Evolutionary conservation across 768 basidiomycete genomes (phyloP).

Genomic region (Hericium erinaceus): DNA sequence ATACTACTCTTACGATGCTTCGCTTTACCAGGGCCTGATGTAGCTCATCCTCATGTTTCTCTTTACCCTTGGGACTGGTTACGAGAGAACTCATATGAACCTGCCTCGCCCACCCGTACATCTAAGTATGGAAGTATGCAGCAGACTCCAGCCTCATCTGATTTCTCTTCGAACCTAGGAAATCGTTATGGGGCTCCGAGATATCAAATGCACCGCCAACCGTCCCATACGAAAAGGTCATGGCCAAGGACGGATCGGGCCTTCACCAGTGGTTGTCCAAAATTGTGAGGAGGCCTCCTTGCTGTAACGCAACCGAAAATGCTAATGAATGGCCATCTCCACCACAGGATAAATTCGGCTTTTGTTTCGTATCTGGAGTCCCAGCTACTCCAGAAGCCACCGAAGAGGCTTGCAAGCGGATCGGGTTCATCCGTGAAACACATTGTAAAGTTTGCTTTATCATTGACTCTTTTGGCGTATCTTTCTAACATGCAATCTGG

Average conservation of each 20-base stretch:
- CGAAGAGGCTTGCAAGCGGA: conserved; percentile 62
- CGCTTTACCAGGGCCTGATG: conserved; percentile 36
- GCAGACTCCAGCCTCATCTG: background rate
- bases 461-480: background rate
- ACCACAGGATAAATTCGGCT: conserved; percentile 75
- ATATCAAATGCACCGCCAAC: conserved; percentile 70
- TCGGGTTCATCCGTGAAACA: conserved; percentile 87
- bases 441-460: conserved; percentile 32
- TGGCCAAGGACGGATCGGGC: conserved; percentile 54
- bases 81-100: conserved; percentile 70
- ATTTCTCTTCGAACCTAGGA: conserved; percentile 27
- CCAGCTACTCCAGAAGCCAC: conserved; percentile 79
- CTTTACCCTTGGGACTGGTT: conserved; percentile 88
- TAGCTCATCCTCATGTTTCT: conserved; percentile 59
- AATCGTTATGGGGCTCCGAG: conserved; percentile 72
- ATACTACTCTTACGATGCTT: background rate
- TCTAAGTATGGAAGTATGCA: conserved; percentile 33
- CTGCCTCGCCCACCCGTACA: conserved; percentile 21
- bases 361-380: conserved; percentile 78
- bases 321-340: background rate
- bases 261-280: conserved; percentile 75
- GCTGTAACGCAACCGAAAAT: background rate
- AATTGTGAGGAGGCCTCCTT: conserved; percentile 42
- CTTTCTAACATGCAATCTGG: background rate
- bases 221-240: conserved; percentile 63